These are phyloP conservation scores for Alternaria metachromatica DNA, from an alignment of 2,329 filamentous ascomycete species.

Conservation along the genomic window DNA sequence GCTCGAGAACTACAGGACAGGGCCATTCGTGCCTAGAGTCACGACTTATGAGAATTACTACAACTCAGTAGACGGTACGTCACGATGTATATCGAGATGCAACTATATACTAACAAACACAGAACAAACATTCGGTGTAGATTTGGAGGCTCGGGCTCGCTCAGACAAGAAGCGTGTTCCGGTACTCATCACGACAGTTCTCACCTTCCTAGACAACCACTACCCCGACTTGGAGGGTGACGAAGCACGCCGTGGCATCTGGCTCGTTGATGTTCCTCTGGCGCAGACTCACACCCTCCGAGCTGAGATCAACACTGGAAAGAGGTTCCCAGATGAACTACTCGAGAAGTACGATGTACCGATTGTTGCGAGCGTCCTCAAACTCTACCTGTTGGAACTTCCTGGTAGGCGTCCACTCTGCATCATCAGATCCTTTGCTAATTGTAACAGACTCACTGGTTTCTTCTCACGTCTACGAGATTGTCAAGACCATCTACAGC, in stretches of 20 bases:
- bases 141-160: slow-evolving; percentile 91
- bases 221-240: slow-evolving; percentile 98
- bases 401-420: slow-evolving; percentile 68
- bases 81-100: not conserved
- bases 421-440: slow-evolving; percentile 18
- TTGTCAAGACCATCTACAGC: slow-evolving; percentile 96
- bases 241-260: slow-evolving; percentile 88
- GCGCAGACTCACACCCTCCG: slow-evolving; percentile 84
- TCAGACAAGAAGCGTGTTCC: slow-evolving; percentile 96
- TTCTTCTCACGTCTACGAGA: slow-evolving; percentile 97
- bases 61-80: slow-evolving; percentile 81
- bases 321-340: slow-evolving; percentile 74
- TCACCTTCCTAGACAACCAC: slow-evolving; percentile 95
- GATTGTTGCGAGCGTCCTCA: slow-evolving; percentile 89
- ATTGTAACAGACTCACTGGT: slow-evolving; percentile 82
- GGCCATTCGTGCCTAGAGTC: slow-evolving; percentile 88
- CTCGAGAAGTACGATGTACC: slow-evolving; percentile 92
- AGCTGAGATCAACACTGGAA: slow-evolving; percentile 84
- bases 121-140: slow-evolving; percentile 97
- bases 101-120: slow-evolving; percentile 21
- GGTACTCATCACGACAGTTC: slow-evolving; percentile 85
- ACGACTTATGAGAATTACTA: slow-evolving; percentile 99
- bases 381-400: slow-evolving; percentile 92
- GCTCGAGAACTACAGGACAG: slow-evolving; percentile 95
- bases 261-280: slow-evolving; percentile 91